Percentiles rank a stretch among this genome's conserved stretches.
phyloP scores from a whole-genome alignment of 352 stramenopile genomes.

The Globisporangium mamillatum region DNA sequence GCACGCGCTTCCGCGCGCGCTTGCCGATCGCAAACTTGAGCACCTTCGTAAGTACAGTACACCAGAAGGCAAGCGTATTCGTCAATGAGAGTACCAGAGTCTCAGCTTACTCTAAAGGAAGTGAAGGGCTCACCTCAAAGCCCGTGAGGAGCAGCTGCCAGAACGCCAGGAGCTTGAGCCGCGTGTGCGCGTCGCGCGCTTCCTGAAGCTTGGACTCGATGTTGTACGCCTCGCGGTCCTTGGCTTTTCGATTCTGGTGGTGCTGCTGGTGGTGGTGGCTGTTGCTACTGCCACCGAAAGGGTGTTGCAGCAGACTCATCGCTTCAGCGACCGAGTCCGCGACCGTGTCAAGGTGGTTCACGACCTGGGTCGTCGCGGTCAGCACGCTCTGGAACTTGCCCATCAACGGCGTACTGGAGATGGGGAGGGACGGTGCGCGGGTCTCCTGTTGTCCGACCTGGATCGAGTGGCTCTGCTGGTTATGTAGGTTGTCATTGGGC shows the following conservation, averaged over 20 bases:
- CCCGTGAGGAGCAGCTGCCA: constrained; percentile 56
- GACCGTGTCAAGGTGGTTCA: constrained; percentile 23
- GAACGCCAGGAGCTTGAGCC: constrained; percentile 46
- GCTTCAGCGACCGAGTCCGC: constrained; percentile 32
- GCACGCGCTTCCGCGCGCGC: constrained; percentile 38
- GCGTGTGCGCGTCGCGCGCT: constrained; percentile 27
- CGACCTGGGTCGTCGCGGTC: constrained; percentile 24
- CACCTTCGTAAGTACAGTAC: constrained; percentile 19
- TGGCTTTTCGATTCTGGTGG: constrained; percentile 1
- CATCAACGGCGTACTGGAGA: constrained; percentile 14
- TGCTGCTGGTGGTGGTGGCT: constrained; percentile 9
- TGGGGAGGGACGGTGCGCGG: constrained; percentile 1
- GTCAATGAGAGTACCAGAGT: neutral
- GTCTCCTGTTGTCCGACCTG: constrained; percentile 11
- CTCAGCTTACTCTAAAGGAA: neutral
- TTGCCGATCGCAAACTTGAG: constrained; percentile 49
- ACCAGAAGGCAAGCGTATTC: neutral
- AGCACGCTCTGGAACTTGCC: constrained; percentile 26
- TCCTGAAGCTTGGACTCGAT: constrained; percentile 25
- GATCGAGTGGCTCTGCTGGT: constrained; percentile 17
- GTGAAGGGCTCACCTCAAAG: constrained; percentile 31
- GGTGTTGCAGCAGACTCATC: constrained; percentile 31
- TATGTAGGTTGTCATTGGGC: neutral
- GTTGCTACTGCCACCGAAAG: constrained; percentile 7
- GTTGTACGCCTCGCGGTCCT: constrained; percentile 25